phyloP scores from a whole-genome alignment of 2,329 filamentous ascomycete species.

The Aureobasidium leucospermi region DNA sequence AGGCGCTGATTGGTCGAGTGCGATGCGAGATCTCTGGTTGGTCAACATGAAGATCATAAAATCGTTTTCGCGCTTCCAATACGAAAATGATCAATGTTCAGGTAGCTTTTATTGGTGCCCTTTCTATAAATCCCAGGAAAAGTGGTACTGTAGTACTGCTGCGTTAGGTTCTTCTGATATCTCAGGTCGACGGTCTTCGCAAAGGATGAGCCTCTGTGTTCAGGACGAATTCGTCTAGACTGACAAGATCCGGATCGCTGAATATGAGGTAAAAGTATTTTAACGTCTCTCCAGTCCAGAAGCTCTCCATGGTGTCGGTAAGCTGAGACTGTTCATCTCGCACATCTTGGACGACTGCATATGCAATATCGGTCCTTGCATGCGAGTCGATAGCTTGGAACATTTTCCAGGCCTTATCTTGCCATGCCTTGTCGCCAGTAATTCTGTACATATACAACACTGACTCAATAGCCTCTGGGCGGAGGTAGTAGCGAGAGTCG shows the following conservation, averaged over 20 bases:
- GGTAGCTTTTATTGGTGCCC: background rate
- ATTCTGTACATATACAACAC: conserved; percentile 72
- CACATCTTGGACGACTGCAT: conserved; percentile 61
- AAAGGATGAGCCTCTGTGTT: conserved; percentile 14
- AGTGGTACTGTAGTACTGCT: background rate
- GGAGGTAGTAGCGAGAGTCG: conserved; percentile 56
- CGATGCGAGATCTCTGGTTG: background rate
- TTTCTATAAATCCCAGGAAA: background rate
- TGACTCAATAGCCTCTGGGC: conserved; percentile 73
- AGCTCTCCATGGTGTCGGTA: conserved; percentile 64
- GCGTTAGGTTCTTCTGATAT: background rate
- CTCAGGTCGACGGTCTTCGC: conserved; percentile 5
- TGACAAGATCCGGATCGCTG: conserved; percentile 50
- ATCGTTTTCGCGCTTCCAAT: background rate
- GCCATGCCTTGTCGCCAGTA: conserved; percentile 59
- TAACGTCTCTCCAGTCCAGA: conserved; percentile 56
- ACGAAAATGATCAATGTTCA: background rate
- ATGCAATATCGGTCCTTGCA: conserved; percentile 55
- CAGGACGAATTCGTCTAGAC: conserved; percentile 42
- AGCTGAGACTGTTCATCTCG: conserved; percentile 30
- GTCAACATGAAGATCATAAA: background rate
- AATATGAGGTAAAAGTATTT: conserved; percentile 63
- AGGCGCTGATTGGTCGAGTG: background rate
- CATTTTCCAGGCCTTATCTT: conserved; percentile 67
- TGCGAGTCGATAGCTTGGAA: conserved; percentile 56